phyloP scores from a whole-genome alignment of 1,284 basidiomycete species.

The Apiotrichum mycotoxinovorans region DNA sequence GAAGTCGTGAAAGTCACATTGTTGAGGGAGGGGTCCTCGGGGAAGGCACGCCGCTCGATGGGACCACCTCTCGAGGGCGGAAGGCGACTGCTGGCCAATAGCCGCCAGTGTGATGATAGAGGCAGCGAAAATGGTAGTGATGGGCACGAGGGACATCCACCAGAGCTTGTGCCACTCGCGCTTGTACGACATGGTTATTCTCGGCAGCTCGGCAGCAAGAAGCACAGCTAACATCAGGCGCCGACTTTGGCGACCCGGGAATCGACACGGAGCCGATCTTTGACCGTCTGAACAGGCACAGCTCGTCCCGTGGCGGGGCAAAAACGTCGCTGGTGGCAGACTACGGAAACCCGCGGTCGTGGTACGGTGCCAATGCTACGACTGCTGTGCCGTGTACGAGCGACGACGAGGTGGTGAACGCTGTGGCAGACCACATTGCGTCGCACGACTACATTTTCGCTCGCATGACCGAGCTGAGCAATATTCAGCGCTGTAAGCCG shows the following conservation, averaged over 20 bases:
- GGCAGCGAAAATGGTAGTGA: slow-evolving; percentile 35
- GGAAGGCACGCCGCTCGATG: slow-evolving; percentile 33
- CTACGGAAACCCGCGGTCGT: slow-evolving; percentile 71
- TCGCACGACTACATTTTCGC: slow-evolving; percentile 77
- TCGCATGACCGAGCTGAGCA: slow-evolving; percentile 71
- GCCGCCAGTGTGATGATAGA: slow-evolving; percentile 39
- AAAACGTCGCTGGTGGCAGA: slow-evolving; percentile 69
- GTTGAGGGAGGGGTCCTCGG: slow-evolving; percentile 31
- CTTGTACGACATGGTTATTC: slow-evolving; percentile 30
- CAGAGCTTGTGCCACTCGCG: slow-evolving; percentile 38
- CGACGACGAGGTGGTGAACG: slow-evolving; percentile 68
- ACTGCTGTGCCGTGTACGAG: slow-evolving; percentile 66
- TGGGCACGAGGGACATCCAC: slow-evolving; percentile 33
- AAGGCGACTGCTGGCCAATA: slow-evolving; percentile 30
- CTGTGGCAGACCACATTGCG: slow-evolving; percentile 59
- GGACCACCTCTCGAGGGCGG: slow-evolving; percentile 22
- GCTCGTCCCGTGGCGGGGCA: slow-evolving; percentile 22
- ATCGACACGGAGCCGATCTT: slow-evolving; percentile 81
- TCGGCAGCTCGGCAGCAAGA: too few species aligned
- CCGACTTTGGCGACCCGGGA: slow-evolving; percentile 74
- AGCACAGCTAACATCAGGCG: slow-evolving; percentile 50
- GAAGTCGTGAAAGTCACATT: too few species aligned
- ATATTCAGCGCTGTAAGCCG: slow-evolving; percentile 73
- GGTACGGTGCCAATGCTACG: slow-evolving; percentile 76
- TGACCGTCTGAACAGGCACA: slow-evolving; percentile 65